phyloP scores from a whole-genome alignment of 257 asterid species.

The Scutellaria galericulata region DNA sequence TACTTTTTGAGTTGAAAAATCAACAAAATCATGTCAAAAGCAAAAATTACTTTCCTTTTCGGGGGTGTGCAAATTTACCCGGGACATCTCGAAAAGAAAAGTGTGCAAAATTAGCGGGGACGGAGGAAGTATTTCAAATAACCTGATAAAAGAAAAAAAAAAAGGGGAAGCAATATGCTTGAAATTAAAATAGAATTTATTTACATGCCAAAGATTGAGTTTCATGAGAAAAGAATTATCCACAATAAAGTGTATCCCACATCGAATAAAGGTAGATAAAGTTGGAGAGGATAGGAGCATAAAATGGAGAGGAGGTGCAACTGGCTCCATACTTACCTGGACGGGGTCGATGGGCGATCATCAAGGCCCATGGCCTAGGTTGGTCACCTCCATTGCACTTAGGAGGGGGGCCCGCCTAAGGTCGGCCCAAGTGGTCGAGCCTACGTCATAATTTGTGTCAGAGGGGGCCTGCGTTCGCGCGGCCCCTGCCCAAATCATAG shows the following conservation, averaged over 20 bases:
- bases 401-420: slow-evolving; percentile 37
- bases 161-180: too few relatives aligned
- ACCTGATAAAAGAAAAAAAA: too few relatives aligned
- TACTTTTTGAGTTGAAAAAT: too few relatives aligned
- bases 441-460: slow-evolving; percentile 40
- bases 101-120: too few relatives aligned
- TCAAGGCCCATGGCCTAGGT: slow-evolving; percentile 44
- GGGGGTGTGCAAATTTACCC: too few relatives aligned
- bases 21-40: too few relatives aligned
- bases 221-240: too few relatives aligned
- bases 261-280: neutral
- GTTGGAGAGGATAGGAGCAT: neutral
- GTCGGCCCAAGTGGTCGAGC: slow-evolving; percentile 44
- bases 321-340: slow-evolving; percentile 35
- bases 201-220: too few relatives aligned
- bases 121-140: too few relatives aligned
- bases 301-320: neutral
- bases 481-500: slow-evolving; percentile 24
- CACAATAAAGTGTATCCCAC: slow-evolving; percentile 5
- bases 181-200: too few relatives aligned
- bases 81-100: too few relatives aligned
- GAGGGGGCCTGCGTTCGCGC: slow-evolving; percentile 41
- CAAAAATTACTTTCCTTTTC: too few relatives aligned
- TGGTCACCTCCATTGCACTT: slow-evolving; percentile 48
- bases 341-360: slow-evolving; percentile 49